A percentile compares a stretch with the other conserved stretches of the same genome.
Evolutionary conservation across 108 stramenopile species (phyloP).

Genomic region (Cyclotella baltica): DNA sequence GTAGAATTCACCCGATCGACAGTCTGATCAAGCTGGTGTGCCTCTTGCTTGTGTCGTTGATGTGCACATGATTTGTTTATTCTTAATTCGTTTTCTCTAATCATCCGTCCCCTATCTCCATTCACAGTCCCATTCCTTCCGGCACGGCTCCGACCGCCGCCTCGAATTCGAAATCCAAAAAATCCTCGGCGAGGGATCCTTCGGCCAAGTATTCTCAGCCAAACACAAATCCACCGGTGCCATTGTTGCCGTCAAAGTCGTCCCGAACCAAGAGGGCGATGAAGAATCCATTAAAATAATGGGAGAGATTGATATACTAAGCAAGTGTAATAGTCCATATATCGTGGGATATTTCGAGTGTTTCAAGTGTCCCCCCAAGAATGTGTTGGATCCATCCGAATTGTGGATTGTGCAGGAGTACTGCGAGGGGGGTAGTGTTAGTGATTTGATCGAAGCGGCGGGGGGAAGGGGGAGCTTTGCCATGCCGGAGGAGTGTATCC

Average conservation of each 20-base stretch:
- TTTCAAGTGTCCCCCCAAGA: conserved; percentile 63
- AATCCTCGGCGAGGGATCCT: conserved; percentile 92
- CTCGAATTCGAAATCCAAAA: conserved; percentile 37
- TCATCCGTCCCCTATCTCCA: too few species aligned
- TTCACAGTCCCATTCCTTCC: not conserved
- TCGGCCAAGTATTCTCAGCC: conserved; percentile 92
- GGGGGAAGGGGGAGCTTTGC: conserved; percentile 60
- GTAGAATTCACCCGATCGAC: too few species aligned
- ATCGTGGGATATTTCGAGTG: conserved; percentile 93
- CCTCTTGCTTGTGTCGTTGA: too few species aligned
- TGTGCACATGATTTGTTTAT: too few species aligned
- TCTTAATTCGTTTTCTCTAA: too few species aligned
- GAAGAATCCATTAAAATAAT: conserved; percentile 87
- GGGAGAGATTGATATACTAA: conserved; percentile 92
- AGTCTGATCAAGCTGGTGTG: too few species aligned
- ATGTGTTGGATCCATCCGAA: conserved; percentile 52
- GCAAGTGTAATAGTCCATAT: conserved; percentile 85
- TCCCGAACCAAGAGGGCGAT: conserved; percentile 64
- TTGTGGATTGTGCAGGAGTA: conserved; percentile 97
- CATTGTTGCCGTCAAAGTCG: conserved; percentile 92
- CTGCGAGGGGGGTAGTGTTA: conserved; percentile 89
- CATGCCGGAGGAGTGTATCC: conserved; percentile 80
- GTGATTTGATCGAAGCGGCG: conserved; percentile 84
- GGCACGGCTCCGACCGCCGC: not conserved
- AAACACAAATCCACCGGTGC: conserved; percentile 75